Evolutionary conservation across 1,284 basidiomycete species (phyloP).

Genomic region (Tilletia indica): DNA sequence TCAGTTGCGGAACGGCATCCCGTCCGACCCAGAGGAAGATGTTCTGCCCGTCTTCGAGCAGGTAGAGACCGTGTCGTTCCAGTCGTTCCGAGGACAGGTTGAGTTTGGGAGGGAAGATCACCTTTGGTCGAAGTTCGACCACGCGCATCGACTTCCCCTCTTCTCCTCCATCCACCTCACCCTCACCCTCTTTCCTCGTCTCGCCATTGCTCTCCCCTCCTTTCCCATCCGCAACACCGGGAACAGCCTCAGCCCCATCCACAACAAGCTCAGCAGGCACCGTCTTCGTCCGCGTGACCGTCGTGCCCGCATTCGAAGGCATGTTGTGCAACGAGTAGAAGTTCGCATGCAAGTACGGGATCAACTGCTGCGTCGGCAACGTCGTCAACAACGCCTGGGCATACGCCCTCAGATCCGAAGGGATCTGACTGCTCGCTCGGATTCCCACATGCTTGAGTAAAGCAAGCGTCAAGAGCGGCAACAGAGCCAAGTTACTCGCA

Average conservation of each 20-base stretch:
- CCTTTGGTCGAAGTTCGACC: slow-evolving; percentile 25
- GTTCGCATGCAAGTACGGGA: slow-evolving; percentile 89
- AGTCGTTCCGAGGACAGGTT: slow-evolving; percentile 89
- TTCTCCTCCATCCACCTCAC: neutral
- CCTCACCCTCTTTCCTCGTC: neutral
- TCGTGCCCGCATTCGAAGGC: slow-evolving; percentile 72
- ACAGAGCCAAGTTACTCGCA: slow-evolving; percentile 87
- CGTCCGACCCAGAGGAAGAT: slow-evolving; percentile 97
- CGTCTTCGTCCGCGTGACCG: slow-evolving; percentile 14
- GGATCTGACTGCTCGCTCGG: slow-evolving; percentile 91
- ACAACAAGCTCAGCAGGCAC: neutral
- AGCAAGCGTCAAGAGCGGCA: slow-evolving; percentile 84
- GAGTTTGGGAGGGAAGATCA: slow-evolving; percentile 79
- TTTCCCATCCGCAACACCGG: neutral
- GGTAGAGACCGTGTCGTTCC: slow-evolving; percentile 89
- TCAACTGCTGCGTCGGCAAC: slow-evolving; percentile 80
- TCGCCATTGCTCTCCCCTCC: slow-evolving; percentile 12
- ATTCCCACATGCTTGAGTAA: slow-evolving; percentile 93
- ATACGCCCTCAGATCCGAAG: slow-evolving; percentile 91
- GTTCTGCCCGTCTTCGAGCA: slow-evolving; percentile 96
- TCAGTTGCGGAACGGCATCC: slow-evolving; percentile 89
- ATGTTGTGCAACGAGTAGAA: slow-evolving; percentile 98
- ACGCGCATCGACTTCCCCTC: slow-evolving; percentile 20
- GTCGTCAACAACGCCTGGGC: slow-evolving; percentile 89
- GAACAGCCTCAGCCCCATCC: neutral